Base-by-base conservation (phyloP, 208 protist genomes). In the Naegleria fowleri region DNA sequence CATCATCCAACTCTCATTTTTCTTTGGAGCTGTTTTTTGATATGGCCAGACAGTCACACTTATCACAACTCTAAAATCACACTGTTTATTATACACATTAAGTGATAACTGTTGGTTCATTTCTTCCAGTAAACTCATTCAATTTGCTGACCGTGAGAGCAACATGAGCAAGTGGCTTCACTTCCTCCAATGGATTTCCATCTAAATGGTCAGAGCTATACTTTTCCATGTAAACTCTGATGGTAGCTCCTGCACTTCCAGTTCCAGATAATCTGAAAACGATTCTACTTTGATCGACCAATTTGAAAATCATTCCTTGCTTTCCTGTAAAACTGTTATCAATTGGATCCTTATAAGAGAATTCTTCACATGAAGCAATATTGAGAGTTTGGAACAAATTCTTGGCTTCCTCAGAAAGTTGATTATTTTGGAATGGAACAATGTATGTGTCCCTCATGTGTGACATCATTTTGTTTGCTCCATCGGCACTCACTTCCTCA, bases 181-280 rank as follows among this genome's bases (percentile, higher is more conserved):
- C 93, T 48, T 95, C 97, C 9, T 90, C 91, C 33, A 90, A 83
- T 5, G 94, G 90, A 2, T 93, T n/a, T 39, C 96, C 95, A 59
- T 98, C 92, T 25, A 92, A 90, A 39, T n/a, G 59, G 7, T 97
- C 88, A 67, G 97, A 93, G 38, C 52, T 55, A 94, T 98, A 99
- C 92, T 98, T 94, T 93, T 99, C 98, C 55, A 99, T 91, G 92
- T 99, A 99, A 11, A 99, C 92, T 25, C 98, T 96, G 88, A 99
- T 96, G 3, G 98, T 99, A 3, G 98, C 98, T 51, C 98, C 98
- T 9, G 95, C 95, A 15, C 97, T 96, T 76, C 96, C 96, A 0
- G 98, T 99, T 90, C 98, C 98, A 90, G 95, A 97, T 22, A 99
- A 95, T 52, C 98, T 95, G 90, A 99, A 95, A 87, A 99, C 96